Base-by-base conservation (phyloP, 2,329 filamentous ascomycete species). In the Fusarium citri region DNA sequence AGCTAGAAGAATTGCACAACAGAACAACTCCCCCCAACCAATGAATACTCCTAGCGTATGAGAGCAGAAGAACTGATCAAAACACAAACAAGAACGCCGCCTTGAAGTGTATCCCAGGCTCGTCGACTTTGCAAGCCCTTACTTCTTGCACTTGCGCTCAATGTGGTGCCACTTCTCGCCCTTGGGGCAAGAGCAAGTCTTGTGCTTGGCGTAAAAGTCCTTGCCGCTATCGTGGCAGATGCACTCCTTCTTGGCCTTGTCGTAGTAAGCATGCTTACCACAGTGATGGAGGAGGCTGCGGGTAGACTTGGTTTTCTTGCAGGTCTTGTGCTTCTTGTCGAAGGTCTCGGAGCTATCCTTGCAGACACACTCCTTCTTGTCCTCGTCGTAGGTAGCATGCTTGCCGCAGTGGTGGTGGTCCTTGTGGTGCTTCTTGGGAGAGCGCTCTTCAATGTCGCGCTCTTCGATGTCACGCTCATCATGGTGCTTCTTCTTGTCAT, bases 161-260 rank as follows among this genome's bases (percentile, higher is more conserved):
- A 55, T 6, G 14, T 66, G 65, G 20, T 68, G 53, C 65, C 49
- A 68, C 54, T 54, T 68, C 53, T 68, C 59, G 4, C 65, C 65
- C 59, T 69, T 64, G 30, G 65, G 65, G 25, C 65, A 68, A 15
- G 48, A 23, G 34, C 65, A 68, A 41, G 45, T 65, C 43, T 69
- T 58, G 23, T 69, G 59, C 11, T 69, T 42, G 23, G 47, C 28
- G 34, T 55, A 31, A 12, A 43, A 68, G 4, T 45, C n/a, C 15
- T 68, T 69, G 16, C 59, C 59, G 4, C 41, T 48, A n/a, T 68
- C 65, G 3, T 68, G 65, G 48, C 65, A 68, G 12, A 50, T 46
- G 3, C 64, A 68, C 9, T 47, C 43, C 8, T 28, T 50, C 41
- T 58, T 65, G 8, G 40, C 6, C 4, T 64, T 15, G 18, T 54